Evolutionary conservation across 2,329 filamentous ascomycete genomes (phyloP).

Genomic region (Cadophora gregata): DNA sequence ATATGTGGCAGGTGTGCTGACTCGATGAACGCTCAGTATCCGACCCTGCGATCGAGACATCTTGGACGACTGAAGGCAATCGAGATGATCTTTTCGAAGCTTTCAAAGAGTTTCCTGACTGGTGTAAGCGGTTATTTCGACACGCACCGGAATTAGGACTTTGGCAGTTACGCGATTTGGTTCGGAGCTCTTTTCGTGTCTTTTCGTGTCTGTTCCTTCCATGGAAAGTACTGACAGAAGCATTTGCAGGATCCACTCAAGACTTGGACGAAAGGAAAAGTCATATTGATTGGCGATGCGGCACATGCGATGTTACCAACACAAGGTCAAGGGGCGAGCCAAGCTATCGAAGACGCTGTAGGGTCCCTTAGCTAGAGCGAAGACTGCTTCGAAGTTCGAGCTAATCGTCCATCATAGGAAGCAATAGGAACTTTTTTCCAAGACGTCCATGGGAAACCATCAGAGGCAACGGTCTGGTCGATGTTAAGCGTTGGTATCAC

Average conservation of each 20-base stretch:
- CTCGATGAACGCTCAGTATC: constrained; percentile 36
- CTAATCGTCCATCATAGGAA: constrained; percentile 30
- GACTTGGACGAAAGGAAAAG: constrained; percentile 47
- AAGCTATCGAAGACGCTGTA: constrained; percentile 50
- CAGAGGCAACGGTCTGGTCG: constrained; percentile 36
- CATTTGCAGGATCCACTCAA: constrained; percentile 45
- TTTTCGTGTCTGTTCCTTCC: background rate
- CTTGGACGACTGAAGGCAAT: constrained; percentile 49
- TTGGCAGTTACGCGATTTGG: constrained; percentile 53
- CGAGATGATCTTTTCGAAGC: constrained; percentile 47
- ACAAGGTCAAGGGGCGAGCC: constrained; percentile 51
- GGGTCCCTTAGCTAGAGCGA: background rate
- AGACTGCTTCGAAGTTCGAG: background rate
- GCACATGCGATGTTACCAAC: constrained; percentile 55
- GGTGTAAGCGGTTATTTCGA: constrained; percentile 46
- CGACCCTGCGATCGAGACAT: constrained; percentile 47
- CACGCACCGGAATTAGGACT: constrained; percentile 43
- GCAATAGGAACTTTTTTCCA: constrained; percentile 44
- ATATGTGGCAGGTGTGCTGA: background rate
- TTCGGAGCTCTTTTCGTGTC: background rate
- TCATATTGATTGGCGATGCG: constrained; percentile 52
- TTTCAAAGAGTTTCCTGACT: constrained; percentile 50
- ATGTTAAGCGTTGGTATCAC: background rate
- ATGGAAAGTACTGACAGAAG: background rate
- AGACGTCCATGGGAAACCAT: constrained; percentile 31